Evolutionary conservation across 768 basidiomycete species (phyloP).

Genomic region (Calocybe cyanea): DNA sequence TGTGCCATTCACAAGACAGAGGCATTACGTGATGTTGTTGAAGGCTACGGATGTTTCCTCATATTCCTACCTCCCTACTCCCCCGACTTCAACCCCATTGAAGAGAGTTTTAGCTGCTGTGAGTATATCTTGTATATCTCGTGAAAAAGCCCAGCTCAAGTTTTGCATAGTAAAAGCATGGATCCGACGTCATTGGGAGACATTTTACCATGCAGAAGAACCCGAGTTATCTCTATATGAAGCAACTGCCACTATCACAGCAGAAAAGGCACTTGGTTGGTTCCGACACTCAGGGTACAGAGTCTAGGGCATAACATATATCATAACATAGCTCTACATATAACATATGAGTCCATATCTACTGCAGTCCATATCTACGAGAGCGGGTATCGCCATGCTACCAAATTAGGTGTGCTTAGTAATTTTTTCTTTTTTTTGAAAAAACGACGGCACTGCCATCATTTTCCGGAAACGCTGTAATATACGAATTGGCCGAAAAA

Average conservation of each 20-base stretch:
- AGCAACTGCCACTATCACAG: slow-evolving; percentile 15
- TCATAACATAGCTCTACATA: too few relatives aligned
- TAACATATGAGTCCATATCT: too few relatives aligned
- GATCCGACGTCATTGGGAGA: slow-evolving; percentile 14
- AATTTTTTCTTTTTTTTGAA: too few relatives aligned
- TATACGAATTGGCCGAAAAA: too few relatives aligned
- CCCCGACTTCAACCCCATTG: slow-evolving; percentile 32
- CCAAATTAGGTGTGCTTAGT: too few relatives aligned
- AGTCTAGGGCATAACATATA: too few relatives aligned
- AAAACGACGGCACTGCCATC: too few relatives aligned
- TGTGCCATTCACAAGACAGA: slow-evolving; percentile 30
- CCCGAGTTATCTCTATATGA: slow-evolving; percentile 14
- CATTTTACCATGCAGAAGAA: slow-evolving; percentile 11
- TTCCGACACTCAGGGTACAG: slow-evolving; percentile 20
- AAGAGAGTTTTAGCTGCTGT: slow-evolving; percentile 30
- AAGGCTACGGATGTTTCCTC: slow-evolving; percentile 21
- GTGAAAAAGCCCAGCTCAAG: not conserved
- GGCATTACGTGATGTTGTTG: slow-evolving; percentile 22
- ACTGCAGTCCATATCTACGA: too few relatives aligned
- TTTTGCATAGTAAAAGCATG: slow-evolving; percentile 22
- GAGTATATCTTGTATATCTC: not conserved
- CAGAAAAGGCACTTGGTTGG: slow-evolving; percentile 19
- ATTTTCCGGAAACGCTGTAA: too few relatives aligned
- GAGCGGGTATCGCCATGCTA: too few relatives aligned
- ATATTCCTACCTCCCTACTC: slow-evolving; percentile 32